A percentile compares a stretch with the other conserved stretches of the same genome.
phyloP scores from a whole-genome alignment of 1,284 basidiomycete species.

The Paramarasmius palmivorus region DNA sequence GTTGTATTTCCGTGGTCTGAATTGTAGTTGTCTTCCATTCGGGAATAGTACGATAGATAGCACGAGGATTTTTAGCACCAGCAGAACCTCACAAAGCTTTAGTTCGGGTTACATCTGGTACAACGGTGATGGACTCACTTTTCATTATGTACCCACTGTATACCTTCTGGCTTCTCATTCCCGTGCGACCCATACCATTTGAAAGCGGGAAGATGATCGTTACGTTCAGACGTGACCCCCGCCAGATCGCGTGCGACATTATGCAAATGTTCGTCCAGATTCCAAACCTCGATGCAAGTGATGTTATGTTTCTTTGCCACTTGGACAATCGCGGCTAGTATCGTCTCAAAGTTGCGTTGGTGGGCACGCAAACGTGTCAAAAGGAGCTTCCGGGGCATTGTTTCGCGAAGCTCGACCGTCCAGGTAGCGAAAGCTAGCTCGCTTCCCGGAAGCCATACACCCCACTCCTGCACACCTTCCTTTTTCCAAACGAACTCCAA shows the following conservation, averaged over 20 bases:
- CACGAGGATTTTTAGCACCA: too few species aligned
- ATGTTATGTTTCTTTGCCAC: conserved; percentile 41
- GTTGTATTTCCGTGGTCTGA: too few species aligned
- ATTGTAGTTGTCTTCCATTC: too few species aligned
- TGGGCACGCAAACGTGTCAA: conserved; percentile 50
- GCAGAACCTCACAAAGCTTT: too few species aligned
- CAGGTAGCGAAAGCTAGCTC: conserved; percentile 47
- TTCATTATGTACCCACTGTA: conserved; percentile 60
- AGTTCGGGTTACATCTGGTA: too few species aligned
- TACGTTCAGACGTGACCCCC: conserved; percentile 38
- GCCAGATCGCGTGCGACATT: conserved; percentile 33
- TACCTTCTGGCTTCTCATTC: conserved; percentile 30
- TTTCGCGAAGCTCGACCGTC: conserved; percentile 45
- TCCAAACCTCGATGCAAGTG: conserved; percentile 56
- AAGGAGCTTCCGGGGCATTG: conserved; percentile 38
- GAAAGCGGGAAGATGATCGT: conserved; percentile 52
- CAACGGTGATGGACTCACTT: conserved; percentile 32
- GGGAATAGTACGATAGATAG: too few species aligned
- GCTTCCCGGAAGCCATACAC: conserved; percentile 25
- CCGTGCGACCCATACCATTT: conserved; percentile 71
- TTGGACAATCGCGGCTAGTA: conserved; percentile 40
- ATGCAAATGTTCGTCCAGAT: conserved; percentile 39
- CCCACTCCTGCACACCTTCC: conserved; percentile 34
- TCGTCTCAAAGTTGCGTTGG: conserved; percentile 32
- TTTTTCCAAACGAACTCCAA: conserved; percentile 26